Evolutionary conservation across 2,329 filamentous ascomycete species (phyloP).

Genomic region (Colletotrichum tropicale): DNA sequence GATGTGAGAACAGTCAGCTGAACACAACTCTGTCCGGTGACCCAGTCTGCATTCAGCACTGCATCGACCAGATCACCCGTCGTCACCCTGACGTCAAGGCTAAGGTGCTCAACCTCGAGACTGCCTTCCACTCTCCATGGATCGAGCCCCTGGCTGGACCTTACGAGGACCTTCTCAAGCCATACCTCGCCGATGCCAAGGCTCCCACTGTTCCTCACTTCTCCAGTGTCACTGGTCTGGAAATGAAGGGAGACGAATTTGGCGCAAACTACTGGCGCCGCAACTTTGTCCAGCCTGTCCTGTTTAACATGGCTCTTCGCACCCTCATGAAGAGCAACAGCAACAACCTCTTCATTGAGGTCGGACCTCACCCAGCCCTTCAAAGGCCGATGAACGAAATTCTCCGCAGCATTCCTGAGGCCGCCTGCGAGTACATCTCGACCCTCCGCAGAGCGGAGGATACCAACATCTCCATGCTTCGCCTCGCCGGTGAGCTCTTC

Average conservation of each 20-base stretch:
- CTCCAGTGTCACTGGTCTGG: constrained; percentile 32
- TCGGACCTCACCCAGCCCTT: constrained; percentile 26
- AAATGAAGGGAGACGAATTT: constrained; percentile 19
- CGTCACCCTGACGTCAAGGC: constrained; percentile 32
- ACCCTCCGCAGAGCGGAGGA: constrained; percentile 56
- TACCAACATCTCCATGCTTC: constrained; percentile 47
- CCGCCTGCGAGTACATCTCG: constrained; percentile 38
- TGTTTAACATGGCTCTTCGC: constrained; percentile 45
- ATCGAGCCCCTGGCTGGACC: constrained; percentile 22
- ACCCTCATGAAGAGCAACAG: neutral
- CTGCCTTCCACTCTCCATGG: constrained; percentile 44
- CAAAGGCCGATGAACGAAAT: constrained; percentile 24
- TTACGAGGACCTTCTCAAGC: constrained; percentile 2
- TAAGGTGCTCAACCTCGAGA: constrained; percentile 39
- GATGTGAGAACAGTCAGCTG: constrained; percentile 33
- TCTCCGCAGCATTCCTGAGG: constrained; percentile 35
- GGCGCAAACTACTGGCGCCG: constrained; percentile 45
- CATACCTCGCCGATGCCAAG: neutral
- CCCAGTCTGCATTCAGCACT: constrained; percentile 24
- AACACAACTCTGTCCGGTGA: constrained; percentile 32
- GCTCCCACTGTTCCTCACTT: neutral
- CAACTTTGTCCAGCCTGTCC: constrained; percentile 43
- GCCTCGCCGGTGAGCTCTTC: constrained; percentile 49
- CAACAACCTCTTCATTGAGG: constrained; percentile 22
- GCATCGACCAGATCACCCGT: constrained; percentile 30